These are phyloP conservation scores for Ceratocystis colombiana DNA, from an alignment of 2,329 filamentous ascomycete genomes.

Conservation along the genomic window DNA sequence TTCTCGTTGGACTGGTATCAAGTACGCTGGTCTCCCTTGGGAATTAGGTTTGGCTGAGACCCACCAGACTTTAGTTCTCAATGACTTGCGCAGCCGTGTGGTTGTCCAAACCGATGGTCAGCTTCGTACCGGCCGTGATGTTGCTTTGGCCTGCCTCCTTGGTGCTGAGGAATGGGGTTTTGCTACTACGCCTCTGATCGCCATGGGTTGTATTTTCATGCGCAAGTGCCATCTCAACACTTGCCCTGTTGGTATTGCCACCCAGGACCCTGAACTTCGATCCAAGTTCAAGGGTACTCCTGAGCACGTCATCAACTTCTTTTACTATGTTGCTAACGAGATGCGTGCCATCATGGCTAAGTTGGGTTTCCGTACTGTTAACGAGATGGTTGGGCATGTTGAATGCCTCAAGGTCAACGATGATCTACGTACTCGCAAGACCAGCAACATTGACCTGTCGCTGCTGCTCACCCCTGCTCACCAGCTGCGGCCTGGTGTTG, in stretches of 20 bases:
- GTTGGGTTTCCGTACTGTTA: slow-evolving; percentile 87
- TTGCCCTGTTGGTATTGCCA: slow-evolving; percentile 86
- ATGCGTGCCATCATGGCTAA: slow-evolving; percentile 94
- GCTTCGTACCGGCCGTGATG: slow-evolving; percentile 80
- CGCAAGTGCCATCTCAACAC: slow-evolving; percentile 66
- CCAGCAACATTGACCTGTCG: slow-evolving; percentile 83
- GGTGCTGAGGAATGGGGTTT: slow-evolving; percentile 99
- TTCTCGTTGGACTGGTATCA: slow-evolving; percentile 96
- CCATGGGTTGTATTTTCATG: slow-evolving; percentile 97
- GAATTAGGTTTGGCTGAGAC: slow-evolving; percentile 94
- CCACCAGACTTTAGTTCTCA: slow-evolving; percentile 89
- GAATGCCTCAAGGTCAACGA: slow-evolving; percentile 80
- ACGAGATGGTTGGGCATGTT: slow-evolving; percentile 93
- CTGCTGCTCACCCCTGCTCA: slow-evolving; percentile 93
- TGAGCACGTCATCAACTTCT: slow-evolving; percentile 97
- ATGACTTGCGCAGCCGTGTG: slow-evolving; percentile 89
- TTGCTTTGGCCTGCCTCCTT: slow-evolving; percentile 86
- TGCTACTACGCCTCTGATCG: slow-evolving; percentile 85
- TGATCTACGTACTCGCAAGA: slow-evolving; percentile 79
- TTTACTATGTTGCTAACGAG: slow-evolving; percentile 95
- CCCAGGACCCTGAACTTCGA: slow-evolving; percentile 85
- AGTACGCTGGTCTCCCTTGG: slow-evolving; percentile 94
- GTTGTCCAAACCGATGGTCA: slow-evolving; percentile 96
- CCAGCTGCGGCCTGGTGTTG: slow-evolving; percentile 84
- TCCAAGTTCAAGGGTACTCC: slow-evolving; percentile 90